Conservation (phyloP, 2,329 filamentous ascomycete genomes). For the Neurospora sp. region DNA sequence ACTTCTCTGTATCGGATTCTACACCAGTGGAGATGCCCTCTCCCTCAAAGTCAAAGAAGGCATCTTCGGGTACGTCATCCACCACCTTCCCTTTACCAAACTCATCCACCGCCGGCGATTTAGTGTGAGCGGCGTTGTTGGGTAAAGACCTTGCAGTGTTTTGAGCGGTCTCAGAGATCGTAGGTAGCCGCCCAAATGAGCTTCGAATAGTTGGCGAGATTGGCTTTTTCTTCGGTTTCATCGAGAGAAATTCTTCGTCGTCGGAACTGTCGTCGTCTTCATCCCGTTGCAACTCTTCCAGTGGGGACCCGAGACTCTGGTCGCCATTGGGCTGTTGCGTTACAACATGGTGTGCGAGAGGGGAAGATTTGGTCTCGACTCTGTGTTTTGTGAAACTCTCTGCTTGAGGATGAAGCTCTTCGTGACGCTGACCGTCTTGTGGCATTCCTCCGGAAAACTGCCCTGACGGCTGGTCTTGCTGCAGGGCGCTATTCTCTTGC, state of each 20-base stretch:
- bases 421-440: conserved; percentile 6
- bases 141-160: background rate
- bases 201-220: conserved; percentile 7
- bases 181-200: background rate
- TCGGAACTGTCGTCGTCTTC: conserved; percentile 13
- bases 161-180: background rate
- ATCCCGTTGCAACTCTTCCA: conserved; percentile 8
- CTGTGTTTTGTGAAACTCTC: background rate
- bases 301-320: conserved; percentile 6
- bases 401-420: background rate
- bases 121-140: background rate
- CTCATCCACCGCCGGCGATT: background rate
- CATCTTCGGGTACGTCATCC: conserved; percentile 9
- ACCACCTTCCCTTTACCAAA: background rate
- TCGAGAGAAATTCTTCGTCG: conserved; percentile 18
- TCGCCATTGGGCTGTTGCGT: background rate
- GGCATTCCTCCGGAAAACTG: conserved; percentile 1
- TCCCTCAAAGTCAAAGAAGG: conserved; percentile 17
- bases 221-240: conserved; percentile 13
- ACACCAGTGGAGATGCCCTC: conserved; percentile 1
- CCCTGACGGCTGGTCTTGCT: background rate
- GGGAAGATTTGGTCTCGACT: background rate
- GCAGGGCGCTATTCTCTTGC: background rate
- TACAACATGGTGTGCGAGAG: background rate
- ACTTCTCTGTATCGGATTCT: conserved; percentile 8